Evolutionary conservation across 345 rosid species (phyloP).

Genomic region (Gossypium mustelinum): DNA sequence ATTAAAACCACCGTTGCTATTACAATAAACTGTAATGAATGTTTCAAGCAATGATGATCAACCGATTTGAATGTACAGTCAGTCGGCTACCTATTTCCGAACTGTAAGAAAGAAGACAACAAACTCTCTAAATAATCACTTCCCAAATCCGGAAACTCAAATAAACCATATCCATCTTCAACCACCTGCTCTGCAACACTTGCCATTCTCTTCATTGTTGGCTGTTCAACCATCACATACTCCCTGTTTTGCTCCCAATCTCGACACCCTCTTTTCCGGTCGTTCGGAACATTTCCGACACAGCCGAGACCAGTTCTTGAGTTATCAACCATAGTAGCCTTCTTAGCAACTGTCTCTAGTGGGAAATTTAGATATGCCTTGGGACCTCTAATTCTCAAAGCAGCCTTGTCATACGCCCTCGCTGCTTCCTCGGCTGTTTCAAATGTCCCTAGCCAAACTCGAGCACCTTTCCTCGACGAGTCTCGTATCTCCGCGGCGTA

Average conservation of each 20-base stretch:
- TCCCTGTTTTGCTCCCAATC: slow-evolving; percentile 26
- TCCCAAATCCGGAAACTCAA: slow-evolving; percentile 70
- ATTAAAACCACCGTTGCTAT: too few relatives aligned
- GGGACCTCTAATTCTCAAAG: slow-evolving; percentile 68
- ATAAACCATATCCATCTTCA: slow-evolving; percentile 34
- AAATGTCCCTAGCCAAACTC: slow-evolving; percentile 92
- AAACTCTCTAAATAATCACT: slow-evolving; percentile 63
- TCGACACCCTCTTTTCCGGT: slow-evolving; percentile 24
- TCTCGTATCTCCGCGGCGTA: slow-evolving; percentile 89
- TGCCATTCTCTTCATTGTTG: slow-evolving; percentile 31
- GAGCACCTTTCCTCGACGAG: slow-evolving; percentile 56
- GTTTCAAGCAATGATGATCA: not conserved
- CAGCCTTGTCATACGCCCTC: slow-evolving; percentile 87
- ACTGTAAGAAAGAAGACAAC: slow-evolving; percentile 47
- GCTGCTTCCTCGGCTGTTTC: slow-evolving; percentile 88
- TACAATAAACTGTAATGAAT: not conserved
- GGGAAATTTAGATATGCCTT: slow-evolving; percentile 75
- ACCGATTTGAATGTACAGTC: not conserved
- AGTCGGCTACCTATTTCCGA: not conserved
- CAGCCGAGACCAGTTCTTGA: not conserved
- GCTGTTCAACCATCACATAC: slow-evolving; percentile 24
- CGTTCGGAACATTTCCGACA: not conserved
- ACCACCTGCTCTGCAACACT: slow-evolving; percentile 16
- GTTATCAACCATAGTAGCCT: slow-evolving; percentile 27
- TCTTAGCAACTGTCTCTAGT: slow-evolving; percentile 43